Evolutionary conservation across 192 early-diverging fungal genomes (phyloP), one percentile per base, ranked within the genome.

Genomic region (Thamnidium elegans): DNA sequence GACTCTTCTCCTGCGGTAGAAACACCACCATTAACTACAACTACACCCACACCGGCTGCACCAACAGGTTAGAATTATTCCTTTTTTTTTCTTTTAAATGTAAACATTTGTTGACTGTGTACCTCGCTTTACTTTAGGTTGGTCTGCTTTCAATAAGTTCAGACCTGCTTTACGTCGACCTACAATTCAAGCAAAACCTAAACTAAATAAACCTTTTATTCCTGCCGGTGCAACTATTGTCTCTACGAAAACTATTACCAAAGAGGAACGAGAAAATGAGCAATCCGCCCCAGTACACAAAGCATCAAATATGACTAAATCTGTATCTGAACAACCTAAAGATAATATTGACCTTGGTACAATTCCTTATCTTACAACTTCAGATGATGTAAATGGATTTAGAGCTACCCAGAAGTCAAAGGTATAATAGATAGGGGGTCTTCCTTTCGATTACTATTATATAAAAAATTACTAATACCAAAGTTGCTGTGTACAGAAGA

Each of bases 121-220:
- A 32, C 30, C 26, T 26, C 3, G 26, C n/a, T 66, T n/a, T 46
- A n/a, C 7, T 39, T 21, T 39, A 65, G 74, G 74, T n/a, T 76
- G 74, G 74, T 62, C 74, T 0, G 48, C 55, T 34, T 62, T 64
- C 45, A 63, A 62, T 53, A 66, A 68, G 8, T 76, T 76, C 60
- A 55, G 69, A 65, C 74, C 74, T 2, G 66, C 71, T 17, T 63
- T 71, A 34, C 74, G 84, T 50, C 81, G 81, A 56, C 75, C 79
- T 13, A 63, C 70, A 7, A 62, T 75, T 4, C 79, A 76, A 52
- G 77, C 79, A 32, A 83, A 81, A 30, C 78, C 81, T 30, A 81
- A 76, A 51, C 63, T 79, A 8, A 48, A 64, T 14, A 61, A 62
- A 50, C 63, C 70, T n/a, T 58, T 68, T 1, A 67, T 70, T 42